Percentiles rank a stretch among this genome's conserved stretches.
Evolutionary conservation across 371 early-diverging fungal species (phyloP).

Genomic region (Thermomucor indicae-seudaticae): DNA sequence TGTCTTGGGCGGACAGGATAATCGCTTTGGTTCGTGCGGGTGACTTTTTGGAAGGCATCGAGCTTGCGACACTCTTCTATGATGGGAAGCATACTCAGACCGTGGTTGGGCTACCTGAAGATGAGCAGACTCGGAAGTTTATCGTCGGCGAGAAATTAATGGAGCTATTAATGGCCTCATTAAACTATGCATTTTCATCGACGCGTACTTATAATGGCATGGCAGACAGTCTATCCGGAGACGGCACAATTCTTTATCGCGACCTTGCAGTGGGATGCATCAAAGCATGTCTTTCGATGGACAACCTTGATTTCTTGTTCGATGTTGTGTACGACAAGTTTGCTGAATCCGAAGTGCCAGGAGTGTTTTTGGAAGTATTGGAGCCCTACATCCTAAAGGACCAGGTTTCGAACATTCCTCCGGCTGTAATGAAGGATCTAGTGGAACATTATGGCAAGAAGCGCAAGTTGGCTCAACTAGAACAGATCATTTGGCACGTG

Average conservation of each 20-base stretch:
- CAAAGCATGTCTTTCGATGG: constrained; percentile 67
- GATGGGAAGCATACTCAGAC: constrained; percentile 57
- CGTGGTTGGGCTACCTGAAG: constrained; percentile 69
- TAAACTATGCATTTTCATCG: constrained; percentile 63
- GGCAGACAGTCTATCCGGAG: constrained; percentile 39
- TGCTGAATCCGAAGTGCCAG: constrained; percentile 50
- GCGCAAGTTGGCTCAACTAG: constrained; percentile 56
- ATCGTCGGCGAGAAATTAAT: constrained; percentile 63
- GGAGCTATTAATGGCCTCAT: constrained; percentile 63
- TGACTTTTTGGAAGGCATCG: constrained; percentile 68
- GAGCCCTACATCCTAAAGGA: constrained; percentile 64
- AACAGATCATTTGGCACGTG: constrained; percentile 73
- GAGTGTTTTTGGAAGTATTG: constrained; percentile 62
- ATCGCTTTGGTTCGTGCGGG: constrained; percentile 67
- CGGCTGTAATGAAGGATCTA: constrained; percentile 68
- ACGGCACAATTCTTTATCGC: constrained; percentile 44
- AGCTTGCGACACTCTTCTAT: constrained; percentile 63
- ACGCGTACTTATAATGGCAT: constrained; percentile 41
- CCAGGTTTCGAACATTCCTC: constrained; percentile 55
- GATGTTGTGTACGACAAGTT: constrained; percentile 72
- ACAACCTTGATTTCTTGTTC: constrained; percentile 65
- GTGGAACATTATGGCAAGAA: constrained; percentile 57
- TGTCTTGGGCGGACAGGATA: constrained; percentile 78
- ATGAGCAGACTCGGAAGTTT: constrained; percentile 51
- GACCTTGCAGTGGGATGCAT: constrained; percentile 60